These are phyloP conservation scores for Suillus americanus DNA, from an alignment of 768 basidiomycete species.

Conservation along the genomic window DNA sequence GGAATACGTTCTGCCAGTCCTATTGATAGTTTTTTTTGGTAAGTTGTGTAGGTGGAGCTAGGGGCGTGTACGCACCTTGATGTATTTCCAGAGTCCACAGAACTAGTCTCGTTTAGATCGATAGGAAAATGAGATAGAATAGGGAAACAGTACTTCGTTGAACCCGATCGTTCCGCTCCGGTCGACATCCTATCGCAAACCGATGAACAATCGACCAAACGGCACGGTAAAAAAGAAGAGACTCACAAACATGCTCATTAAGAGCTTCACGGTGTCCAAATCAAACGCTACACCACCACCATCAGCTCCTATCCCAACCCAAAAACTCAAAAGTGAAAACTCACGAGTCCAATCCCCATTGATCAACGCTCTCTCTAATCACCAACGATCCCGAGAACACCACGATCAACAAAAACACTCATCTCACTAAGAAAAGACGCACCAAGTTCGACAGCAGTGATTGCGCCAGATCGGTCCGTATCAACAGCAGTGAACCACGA, in stretches of 20 bases:
- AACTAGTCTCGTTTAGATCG: slow-evolving; percentile 42
- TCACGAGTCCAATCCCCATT: slow-evolving; percentile 77
- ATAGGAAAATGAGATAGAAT: slow-evolving; percentile 1
- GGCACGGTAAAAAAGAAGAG: neutral
- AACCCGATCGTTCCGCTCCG: slow-evolving; percentile 79
- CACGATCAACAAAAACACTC: neutral
- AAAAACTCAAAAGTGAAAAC: slow-evolving; percentile 27
- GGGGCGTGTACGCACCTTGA: slow-evolving; percentile 45
- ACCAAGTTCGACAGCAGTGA: slow-evolving; percentile 69
- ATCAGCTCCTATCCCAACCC: neutral
- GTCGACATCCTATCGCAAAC: slow-evolving; percentile 54
- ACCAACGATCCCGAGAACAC: neutral
- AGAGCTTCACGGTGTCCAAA: slow-evolving; percentile 81
- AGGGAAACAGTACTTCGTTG: slow-evolving; percentile 53
- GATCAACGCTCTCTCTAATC: slow-evolving; percentile 45
- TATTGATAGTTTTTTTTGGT: slow-evolving; percentile 15
- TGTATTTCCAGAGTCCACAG: slow-evolving; percentile 77
- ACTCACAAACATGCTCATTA: slow-evolving; percentile 78
- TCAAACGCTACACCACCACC: slow-evolving; percentile 59
- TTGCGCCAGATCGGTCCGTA: slow-evolving; percentile 63
- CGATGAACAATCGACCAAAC: neutral
- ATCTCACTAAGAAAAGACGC: slow-evolving; percentile 26
- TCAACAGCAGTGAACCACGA: slow-evolving; percentile 73
- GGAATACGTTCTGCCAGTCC: slow-evolving; percentile 87
- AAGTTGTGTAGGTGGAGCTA: neutral